Evolutionary conservation across 768 basidiomycete genomes (phyloP), one percentile per base, ranked within the genome.

Genomic region (Kwoniella botswanensis): DNA sequence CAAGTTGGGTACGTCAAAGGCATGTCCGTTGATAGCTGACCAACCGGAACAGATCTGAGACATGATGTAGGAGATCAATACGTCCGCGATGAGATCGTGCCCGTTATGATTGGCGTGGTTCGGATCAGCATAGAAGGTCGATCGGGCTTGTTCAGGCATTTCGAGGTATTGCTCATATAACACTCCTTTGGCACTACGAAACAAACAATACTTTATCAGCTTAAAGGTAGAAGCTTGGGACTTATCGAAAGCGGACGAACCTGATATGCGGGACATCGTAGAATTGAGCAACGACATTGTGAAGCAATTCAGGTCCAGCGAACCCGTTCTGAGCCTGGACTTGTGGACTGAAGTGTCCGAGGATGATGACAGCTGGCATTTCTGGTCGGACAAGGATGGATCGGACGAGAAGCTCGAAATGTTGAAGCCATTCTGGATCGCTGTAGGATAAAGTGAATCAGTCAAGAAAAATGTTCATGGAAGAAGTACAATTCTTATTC

Each of bases 291-390:
- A 98, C 94, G 67, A 91, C 85, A 73, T 87, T 90, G 83, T 99
- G 96, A 87, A 89, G 90, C 76, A 93, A 89, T 79, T 97, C 95
- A 1, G 95, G 92, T 1, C 96, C 95, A 3, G 89, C 89, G 79
- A 92, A 97, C 1, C 94, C 95, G 76, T 93, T 86, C 22, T 87
- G 84, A 46, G 88, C 86, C 76, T 95, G 92, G 0, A 91, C 80
- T 78, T 99, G 94, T 0, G 95, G 92, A 65, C 89, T 89, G 81
- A 98, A 98, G 85, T 98, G 95, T 17, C 96, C 96, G n/a, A 99
- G 89, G 69, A 98, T 88, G 75, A 99, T 83, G 70, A 99, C 89
- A 42, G 95, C 97, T 17, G 97, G 97, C 71, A 91, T 88, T 75
- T 97, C 94, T 1, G 91, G 92, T 29, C 96, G 89, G 53, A 93